These are phyloP conservation scores for Mycena polygramma DNA, from an alignment of 768 basidiomycete genomes.

Conservation along the genomic window DNA sequence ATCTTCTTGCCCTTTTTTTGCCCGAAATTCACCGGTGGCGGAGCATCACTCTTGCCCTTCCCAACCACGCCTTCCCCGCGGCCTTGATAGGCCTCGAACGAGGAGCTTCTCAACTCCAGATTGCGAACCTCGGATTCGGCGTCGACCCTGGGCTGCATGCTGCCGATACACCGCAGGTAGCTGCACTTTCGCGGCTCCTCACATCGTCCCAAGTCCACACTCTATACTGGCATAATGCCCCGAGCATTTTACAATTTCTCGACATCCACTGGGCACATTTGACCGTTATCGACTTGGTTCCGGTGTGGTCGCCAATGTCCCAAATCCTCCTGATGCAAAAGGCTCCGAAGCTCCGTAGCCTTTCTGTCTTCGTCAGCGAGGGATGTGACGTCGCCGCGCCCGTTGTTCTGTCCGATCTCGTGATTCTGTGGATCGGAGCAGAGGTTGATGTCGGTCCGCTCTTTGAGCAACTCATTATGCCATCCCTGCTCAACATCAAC, in stretches of 20 bases:
- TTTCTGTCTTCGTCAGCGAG: slow-evolving; percentile 7
- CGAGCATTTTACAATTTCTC: slow-evolving; percentile 2
- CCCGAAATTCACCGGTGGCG: slow-evolving; percentile 28
- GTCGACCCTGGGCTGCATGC: slow-evolving; percentile 4
- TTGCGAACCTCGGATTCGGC: slow-evolving; percentile 24
- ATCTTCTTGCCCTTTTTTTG: slow-evolving; percentile 19
- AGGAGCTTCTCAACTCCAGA: slow-evolving; percentile 21
- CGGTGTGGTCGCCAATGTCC: slow-evolving; percentile 27
- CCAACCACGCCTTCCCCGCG: slow-evolving; percentile 16
- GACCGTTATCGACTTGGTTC: slow-evolving; percentile 29
- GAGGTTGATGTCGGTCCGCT: slow-evolving; percentile 26
- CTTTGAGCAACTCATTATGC: slow-evolving; percentile 17
- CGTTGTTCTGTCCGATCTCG: slow-evolving; percentile 20
- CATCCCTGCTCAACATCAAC: slow-evolving; percentile 26
- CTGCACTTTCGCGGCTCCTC: slow-evolving; percentile 25
- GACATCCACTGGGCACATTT: slow-evolving; percentile 21
- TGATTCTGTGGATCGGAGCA: slow-evolving; percentile 26
- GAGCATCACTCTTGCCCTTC: slow-evolving; percentile 28
- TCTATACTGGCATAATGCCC: slow-evolving; percentile 26
- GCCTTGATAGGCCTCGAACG: slow-evolving; percentile 3
- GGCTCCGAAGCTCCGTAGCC: slow-evolving; percentile 32
- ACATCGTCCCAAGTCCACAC: slow-evolving; percentile 24
- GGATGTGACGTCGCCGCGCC: not conserved
- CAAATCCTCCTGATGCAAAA: slow-evolving; percentile 23
- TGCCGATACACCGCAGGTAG: slow-evolving; percentile 6